A percentile compares a stretch with the other conserved stretches of the same genome.
Evolutionary conservation across 2,329 filamentous ascomycete species (phyloP).

Genomic region (Colletotrichum sojae): DNA sequence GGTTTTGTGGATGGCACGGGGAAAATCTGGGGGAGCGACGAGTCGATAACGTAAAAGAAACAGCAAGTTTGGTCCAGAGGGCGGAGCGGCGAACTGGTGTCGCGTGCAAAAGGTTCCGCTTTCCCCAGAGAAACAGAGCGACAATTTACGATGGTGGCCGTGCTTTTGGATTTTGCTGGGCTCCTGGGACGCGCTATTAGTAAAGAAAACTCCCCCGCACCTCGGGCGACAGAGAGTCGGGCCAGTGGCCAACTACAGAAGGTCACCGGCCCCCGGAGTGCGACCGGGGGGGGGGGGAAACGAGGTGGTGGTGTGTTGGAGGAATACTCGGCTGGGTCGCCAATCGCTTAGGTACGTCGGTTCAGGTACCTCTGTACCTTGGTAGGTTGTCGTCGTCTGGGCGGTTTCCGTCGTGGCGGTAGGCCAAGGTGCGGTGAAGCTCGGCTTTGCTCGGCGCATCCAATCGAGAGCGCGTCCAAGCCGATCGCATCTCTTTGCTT

Average conservation of each 20-base stretch:
- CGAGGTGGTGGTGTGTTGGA: background rate
- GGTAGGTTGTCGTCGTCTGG: background rate
- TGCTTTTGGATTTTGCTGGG: conserved; percentile 2
- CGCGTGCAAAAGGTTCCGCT: conserved; percentile 31
- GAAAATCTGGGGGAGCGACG: conserved; percentile 30
- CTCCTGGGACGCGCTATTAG: conserved; percentile 20
- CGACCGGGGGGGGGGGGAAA: conserved; percentile 3
- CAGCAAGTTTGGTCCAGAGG: background rate
- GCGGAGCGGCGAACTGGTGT: background rate
- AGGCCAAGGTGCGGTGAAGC: conserved; percentile 32
- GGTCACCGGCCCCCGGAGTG: background rate
- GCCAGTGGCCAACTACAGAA: conserved; percentile 12
- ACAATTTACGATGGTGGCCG: background rate
- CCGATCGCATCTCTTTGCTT: conserved; percentile 27
- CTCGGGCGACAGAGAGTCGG: background rate
- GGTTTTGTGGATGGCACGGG: conserved; percentile 35
- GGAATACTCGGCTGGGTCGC: conserved; percentile 30
- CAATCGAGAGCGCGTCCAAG: conserved; percentile 29
- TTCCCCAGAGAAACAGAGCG: conserved; percentile 9
- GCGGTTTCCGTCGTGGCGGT: conserved; percentile 20
- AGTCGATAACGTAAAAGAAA: conserved; percentile 38
- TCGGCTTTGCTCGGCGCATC: conserved; percentile 28
- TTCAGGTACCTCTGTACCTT: too few species aligned
- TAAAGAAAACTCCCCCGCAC: conserved; percentile 25
- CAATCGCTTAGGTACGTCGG: conserved; percentile 17